Percentiles rank a stretch among this genome's conserved stretches.
Evolutionary conservation across 805 yeast species (phyloP).

Genomic region (Candida tammaniensis): DNA sequence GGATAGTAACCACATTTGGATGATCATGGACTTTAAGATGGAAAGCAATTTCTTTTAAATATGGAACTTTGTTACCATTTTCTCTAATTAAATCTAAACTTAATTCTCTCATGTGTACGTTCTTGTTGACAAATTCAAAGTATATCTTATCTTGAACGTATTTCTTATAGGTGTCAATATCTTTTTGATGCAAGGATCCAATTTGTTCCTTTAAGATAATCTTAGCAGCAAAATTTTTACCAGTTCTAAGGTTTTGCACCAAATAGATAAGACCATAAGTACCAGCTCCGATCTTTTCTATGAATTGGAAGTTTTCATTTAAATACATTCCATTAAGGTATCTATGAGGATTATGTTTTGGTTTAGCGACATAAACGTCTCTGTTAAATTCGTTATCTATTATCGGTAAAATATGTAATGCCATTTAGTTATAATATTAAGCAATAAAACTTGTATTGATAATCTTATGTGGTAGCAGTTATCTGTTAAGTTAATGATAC

Average conservation of each 20-base stretch:
- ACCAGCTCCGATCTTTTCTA: constrained; percentile 71
- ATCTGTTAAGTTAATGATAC: too few relatives aligned
- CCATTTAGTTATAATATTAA: constrained; percentile 11
- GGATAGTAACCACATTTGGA: constrained; percentile 74
- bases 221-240: constrained; percentile 65
- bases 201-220: constrained; percentile 54
- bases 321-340: constrained; percentile 6
- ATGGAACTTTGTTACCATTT: constrained; percentile 26
- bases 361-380: constrained; percentile 7
- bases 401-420: constrained; percentile 14
- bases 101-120: constrained; percentile 15
- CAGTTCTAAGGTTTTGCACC: constrained; percentile 54
- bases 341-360: constrained; percentile 6
- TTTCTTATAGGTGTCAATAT: constrained; percentile 27
- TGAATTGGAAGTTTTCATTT: constrained; percentile 33
- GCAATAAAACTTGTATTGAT: too few relatives aligned
- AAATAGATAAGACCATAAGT: constrained; percentile 81
- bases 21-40: constrained; percentile 77
- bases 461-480: too few relatives aligned
- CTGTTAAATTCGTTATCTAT: constrained; percentile 10
- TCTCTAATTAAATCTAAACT: constrained; percentile 23
- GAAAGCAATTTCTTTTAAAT: constrained; percentile 64
- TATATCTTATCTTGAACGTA: constrained; percentile 25
- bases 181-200: constrained; percentile 23
- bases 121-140: constrained; percentile 11